Percentiles rank a stretch among this genome's conserved stretches.
Conservation (phyloP, 2,329 filamentous ascomycete genomes). For the Teratosphaeria destructans region DNA sequence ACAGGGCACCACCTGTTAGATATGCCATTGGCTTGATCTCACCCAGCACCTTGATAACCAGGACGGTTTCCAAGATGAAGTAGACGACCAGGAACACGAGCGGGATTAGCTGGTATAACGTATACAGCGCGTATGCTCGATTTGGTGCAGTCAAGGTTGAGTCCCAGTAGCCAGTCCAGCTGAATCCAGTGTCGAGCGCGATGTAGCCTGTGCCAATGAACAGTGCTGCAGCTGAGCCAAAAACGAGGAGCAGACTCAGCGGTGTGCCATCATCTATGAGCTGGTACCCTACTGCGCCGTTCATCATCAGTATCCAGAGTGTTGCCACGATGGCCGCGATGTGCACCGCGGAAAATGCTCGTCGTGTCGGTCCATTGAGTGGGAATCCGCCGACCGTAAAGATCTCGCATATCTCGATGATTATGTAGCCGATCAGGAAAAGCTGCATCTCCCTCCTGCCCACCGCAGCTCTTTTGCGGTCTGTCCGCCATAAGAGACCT, state of each 20-base stretch:
- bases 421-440: constrained; percentile 75
- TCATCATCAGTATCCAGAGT: constrained; percentile 82
- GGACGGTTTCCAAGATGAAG: constrained; percentile 69
- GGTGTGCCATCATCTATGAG: constrained; percentile 86
- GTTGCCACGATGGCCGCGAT: constrained; percentile 82
- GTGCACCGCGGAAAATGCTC: constrained; percentile 81
- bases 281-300: constrained; percentile 86
- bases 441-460: constrained; percentile 95
- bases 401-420: constrained; percentile 90
- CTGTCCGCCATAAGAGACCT: constrained; percentile 67
- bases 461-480: constrained; percentile 86
- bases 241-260: constrained; percentile 66
- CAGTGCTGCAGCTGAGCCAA: constrained; percentile 58
- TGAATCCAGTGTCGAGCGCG: constrained; percentile 81
- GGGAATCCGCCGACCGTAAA: constrained; percentile 90
- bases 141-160: constrained; percentile 40
- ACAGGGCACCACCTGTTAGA: constrained; percentile 58
- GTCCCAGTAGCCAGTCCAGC: constrained; percentile 72
- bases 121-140: constrained; percentile 77
- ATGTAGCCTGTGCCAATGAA: constrained; percentile 93
- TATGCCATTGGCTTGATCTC: constrained; percentile 92
- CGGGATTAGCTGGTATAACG: constrained; percentile 83
- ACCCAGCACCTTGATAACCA: constrained; percentile 77
- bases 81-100: constrained; percentile 82
- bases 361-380: constrained; percentile 56